Evolutionary conservation across 2,329 filamentous ascomycete genomes (phyloP).

Genomic region (Thielaviopsis populi): DNA sequence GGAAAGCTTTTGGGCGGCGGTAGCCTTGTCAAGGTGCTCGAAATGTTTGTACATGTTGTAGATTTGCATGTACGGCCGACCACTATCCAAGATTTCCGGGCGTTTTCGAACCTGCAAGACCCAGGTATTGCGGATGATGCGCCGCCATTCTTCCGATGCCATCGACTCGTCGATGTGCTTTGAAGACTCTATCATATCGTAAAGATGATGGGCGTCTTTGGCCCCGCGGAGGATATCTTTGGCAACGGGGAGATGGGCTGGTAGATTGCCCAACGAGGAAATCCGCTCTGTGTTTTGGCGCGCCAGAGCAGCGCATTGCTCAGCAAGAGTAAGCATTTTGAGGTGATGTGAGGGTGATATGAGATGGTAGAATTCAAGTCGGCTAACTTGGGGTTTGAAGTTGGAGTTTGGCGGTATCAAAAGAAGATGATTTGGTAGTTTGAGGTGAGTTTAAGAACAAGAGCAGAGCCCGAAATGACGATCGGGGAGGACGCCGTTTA

Average conservation of each 20-base stretch:
- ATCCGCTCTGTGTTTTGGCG: background rate
- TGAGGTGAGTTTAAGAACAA: background rate
- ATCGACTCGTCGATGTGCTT: background rate
- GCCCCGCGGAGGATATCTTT: background rate
- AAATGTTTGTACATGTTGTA: background rate
- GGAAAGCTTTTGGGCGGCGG: background rate
- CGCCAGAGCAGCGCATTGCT: background rate
- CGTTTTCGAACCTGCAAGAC: background rate
- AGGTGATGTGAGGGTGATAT: background rate
- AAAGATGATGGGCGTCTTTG: background rate
- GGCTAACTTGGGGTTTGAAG: background rate
- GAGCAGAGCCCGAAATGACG: slow-evolving; percentile 1
- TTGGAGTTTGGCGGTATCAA: background rate
- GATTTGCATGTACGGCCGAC: background rate
- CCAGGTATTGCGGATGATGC: background rate
- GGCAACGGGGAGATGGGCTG: background rate
- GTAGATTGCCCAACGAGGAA: background rate
- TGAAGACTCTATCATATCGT: background rate
- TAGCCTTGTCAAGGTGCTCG: background rate
- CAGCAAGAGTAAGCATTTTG: background rate
- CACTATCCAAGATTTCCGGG: background rate
- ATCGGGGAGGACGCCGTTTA: background rate
- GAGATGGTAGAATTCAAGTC: background rate
- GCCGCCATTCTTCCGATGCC: background rate
- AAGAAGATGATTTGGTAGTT: too few relatives aligned